Percentiles rank a stretch among this genome's conserved stretches.
Conservation (phyloP, 164 flowering plant genomes). For the Vitis labrusca region DNA sequence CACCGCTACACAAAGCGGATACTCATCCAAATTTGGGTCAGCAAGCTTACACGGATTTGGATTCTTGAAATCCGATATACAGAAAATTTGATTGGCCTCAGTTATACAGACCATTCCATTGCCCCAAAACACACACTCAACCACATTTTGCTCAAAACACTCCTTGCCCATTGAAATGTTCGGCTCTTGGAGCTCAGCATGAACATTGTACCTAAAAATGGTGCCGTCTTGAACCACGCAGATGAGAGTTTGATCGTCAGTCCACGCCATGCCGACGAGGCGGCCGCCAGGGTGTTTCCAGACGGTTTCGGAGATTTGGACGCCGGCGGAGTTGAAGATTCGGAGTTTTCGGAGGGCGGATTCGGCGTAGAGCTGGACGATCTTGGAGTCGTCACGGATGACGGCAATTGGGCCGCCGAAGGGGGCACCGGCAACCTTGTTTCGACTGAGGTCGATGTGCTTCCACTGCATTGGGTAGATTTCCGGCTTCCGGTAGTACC, state of each 20-base stretch:
- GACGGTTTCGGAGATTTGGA: constrained; percentile 62
- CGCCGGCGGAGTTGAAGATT: constrained; percentile 82
- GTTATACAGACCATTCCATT: constrained; percentile 86
- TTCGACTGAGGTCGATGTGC: constrained; percentile 71
- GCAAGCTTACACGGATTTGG: constrained; percentile 60
- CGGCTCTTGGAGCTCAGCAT: constrained; percentile 62
- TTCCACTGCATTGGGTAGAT: constrained; percentile 82
- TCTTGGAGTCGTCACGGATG: constrained; percentile 95
- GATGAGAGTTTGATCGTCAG: constrained; percentile 72
- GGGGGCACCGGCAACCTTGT: constrained; percentile 87
- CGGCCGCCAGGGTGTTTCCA: constrained; percentile 94
- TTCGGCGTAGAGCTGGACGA: constrained; percentile 88
- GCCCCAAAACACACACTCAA: constrained; percentile 92
- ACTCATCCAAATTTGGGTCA: constrained; percentile 58
- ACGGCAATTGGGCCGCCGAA: constrained; percentile 95
- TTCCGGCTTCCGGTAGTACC: constrained; percentile 92
- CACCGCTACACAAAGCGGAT: constrained; percentile 75
- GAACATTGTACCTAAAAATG: constrained; percentile 59
- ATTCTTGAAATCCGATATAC: constrained; percentile 72
- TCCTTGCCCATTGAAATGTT: constrained; percentile 67
- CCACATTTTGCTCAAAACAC: constrained; percentile 78
- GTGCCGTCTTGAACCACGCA: constrained; percentile 93
- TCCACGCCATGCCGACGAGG: constrained; percentile 80
- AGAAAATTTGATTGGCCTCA: constrained; percentile 59
- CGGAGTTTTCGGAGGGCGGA: constrained; percentile 90